phyloP scores from a whole-genome alignment of 495 filamentous ascomycete species.

The Penicillium dipodomyicola region DNA sequence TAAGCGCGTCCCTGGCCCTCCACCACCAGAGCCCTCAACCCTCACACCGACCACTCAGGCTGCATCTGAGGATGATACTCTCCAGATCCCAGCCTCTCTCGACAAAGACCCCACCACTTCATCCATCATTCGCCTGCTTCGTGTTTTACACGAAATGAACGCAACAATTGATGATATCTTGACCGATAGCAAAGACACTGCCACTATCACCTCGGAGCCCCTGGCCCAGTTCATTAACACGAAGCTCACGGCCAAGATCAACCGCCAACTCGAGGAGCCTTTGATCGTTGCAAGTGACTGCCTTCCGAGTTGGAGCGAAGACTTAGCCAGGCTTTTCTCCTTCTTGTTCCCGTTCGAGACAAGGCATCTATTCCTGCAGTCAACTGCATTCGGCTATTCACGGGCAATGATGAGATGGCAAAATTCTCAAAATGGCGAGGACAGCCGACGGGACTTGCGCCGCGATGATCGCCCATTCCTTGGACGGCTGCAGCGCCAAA shows the following conservation, averaged over 20 bases:
- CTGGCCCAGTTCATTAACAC: slow-evolving; percentile 97
- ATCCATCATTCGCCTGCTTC: slow-evolving; percentile 82
- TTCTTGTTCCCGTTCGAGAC: slow-evolving; percentile 99
- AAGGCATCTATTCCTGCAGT: slow-evolving; percentile 93
- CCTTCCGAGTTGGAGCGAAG: slow-evolving; percentile 94
- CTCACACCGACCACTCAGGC: slow-evolving; percentile 54
- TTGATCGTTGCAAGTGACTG: slow-evolving; percentile 97
- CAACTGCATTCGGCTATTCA: slow-evolving; percentile 96
- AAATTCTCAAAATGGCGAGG: slow-evolving; percentile 78
- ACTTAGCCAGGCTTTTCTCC: slow-evolving; percentile 91
- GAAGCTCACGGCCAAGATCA: slow-evolving; percentile 98
- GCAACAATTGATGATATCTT: slow-evolving; percentile 95
- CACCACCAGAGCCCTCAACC: slow-evolving; percentile 72
- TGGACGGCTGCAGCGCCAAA: slow-evolving; percentile 92
- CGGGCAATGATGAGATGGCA: slow-evolving; percentile 98
- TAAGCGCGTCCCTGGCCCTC: slow-evolving; percentile 81
- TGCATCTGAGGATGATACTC: slow-evolving; percentile 42
- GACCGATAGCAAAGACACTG: slow-evolving; percentile 72
- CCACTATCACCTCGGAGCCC: slow-evolving; percentile 76
- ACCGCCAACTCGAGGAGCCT: slow-evolving; percentile 96
- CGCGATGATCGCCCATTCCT: slow-evolving; percentile 89
- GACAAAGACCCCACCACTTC: slow-evolving; percentile 79
- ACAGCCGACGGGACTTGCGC: slow-evolving; percentile 73
- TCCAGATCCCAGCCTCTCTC: slow-evolving; percentile 75
- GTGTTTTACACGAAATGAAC: slow-evolving; percentile 91